Percentiles rank a stretch among this genome's conserved stretches.
phyloP scores from a whole-genome alignment of 805 yeast species.

The Komagataella mondaviorum region DNA sequence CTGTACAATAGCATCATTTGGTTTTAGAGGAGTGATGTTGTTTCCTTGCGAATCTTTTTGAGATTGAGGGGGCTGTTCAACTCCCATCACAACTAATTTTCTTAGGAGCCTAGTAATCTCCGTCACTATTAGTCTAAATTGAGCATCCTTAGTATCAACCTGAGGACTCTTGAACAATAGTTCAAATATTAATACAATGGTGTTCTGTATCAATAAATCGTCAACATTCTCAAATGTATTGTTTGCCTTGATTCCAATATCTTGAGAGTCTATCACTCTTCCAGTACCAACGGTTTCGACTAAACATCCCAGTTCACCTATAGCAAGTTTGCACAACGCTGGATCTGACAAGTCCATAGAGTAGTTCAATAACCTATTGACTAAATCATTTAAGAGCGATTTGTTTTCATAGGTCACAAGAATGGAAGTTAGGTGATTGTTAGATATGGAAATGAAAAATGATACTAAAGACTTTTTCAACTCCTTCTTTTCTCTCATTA shows the following conservation, averaged over 20 bases:
- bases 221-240: slow-evolving; percentile 52
- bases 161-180: slow-evolving; percentile 61
- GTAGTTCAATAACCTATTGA: slow-evolving; percentile 51
- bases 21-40: slow-evolving; percentile 10
- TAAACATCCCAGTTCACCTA: slow-evolving; percentile 55
- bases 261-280: slow-evolving; percentile 45
- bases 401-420: slow-evolving; percentile 60
- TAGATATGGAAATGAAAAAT: slow-evolving; percentile 53
- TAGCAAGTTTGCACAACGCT: slow-evolving; percentile 51
- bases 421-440: slow-evolving; percentile 70
- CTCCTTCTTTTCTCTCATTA: slow-evolving; percentile 42
- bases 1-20: slow-evolving; percentile 16
- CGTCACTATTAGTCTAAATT: slow-evolving; percentile 50
- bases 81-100: slow-evolving; percentile 31
- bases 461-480: slow-evolving; percentile 61
- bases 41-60: slow-evolving; percentile 25
- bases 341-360: slow-evolving; percentile 46
- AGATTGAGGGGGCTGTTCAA: slow-evolving; percentile 6
- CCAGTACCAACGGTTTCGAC: slow-evolving; percentile 57
- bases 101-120: slow-evolving; percentile 65
- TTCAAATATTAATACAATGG: slow-evolving; percentile 59
- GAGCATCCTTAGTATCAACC: slow-evolving; percentile 67
- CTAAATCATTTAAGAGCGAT: slow-evolving; percentile 40
- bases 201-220: slow-evolving; percentile 52
- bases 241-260: slow-evolving; percentile 26